Base-by-base conservation (phyloP, 176 grass and related monocot genomes). In the Oryza glumipatula region DNA sequence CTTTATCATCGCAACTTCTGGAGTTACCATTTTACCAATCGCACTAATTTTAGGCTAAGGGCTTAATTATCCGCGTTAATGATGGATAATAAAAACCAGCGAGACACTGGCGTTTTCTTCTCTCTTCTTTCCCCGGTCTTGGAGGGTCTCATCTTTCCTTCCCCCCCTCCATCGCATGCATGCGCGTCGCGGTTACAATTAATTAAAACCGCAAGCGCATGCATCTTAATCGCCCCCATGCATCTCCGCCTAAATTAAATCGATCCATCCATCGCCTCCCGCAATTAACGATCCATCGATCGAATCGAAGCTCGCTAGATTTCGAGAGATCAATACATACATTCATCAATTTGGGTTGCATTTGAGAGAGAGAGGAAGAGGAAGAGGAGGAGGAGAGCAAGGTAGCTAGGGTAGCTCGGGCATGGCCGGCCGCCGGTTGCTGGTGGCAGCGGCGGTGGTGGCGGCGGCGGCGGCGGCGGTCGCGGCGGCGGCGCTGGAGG, bases 81-180 rank as follows among this genome's bases (percentile, higher is more conserved):
- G 52, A 56, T 9, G 52, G 52, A 38, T 38, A 38, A 58, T 58
- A 58, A 58, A 58, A 58, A 58, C 52, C 17, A 21, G 4, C 6
- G 6, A 58, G 17, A 15, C 6, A 1, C 17, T 19, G 15, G 33
- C 58, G 46, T 49, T 73, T 45, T 8, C 52, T 23, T 82, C 21
- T 66, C n/a, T 33, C 63, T 71, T 23, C 66, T 78, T 64, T 72
- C 51, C 51, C 21, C 16, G 75, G 83, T 43, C 82, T 0, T 65
- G 8, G 45, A 68, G 13, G 51, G 16, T 44, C 70, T 11, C 39
- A 8, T 21, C 36, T 9, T 21, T 43, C 63, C 11, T 14, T 2
- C 10, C 13, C 9, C 13, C 9, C 26, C 6, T 36, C 15, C 32
- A 32, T 14, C 5, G 49, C 51, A 7, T 54, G 16, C 51, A 19